These are phyloP conservation scores for Colletotrichum zoysiae DNA, from an alignment of 2,329 filamentous ascomycete species.

Conservation along the genomic window DNA sequence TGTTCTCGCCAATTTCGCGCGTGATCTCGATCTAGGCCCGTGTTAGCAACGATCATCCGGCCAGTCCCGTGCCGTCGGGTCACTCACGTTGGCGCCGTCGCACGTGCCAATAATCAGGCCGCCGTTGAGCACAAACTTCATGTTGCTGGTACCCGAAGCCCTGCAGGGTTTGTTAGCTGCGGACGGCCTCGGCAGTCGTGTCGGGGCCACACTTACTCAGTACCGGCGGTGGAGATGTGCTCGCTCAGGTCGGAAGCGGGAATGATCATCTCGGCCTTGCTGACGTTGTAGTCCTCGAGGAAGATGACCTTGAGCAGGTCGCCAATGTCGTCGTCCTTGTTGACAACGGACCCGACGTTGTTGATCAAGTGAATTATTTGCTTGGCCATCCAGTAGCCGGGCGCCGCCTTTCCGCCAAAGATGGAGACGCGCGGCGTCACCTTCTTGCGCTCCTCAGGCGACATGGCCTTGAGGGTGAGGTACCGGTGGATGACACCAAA, in stretches of 20 bases:
- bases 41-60: conserved; percentile 34
- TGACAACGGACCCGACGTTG: conserved; percentile 88
- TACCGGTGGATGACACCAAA: conserved; percentile 98
- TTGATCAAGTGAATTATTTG: conserved; percentile 98
- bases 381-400: conserved; percentile 99
- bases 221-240: conserved; percentile 98
- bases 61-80: conserved; percentile 35
- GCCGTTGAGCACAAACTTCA: conserved; percentile 99
- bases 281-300: conserved; percentile 98
- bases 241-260: conserved; percentile 97
- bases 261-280: conserved; percentile 97
- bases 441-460: conserved; percentile 86
- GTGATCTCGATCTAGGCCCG: conserved; percentile 87
- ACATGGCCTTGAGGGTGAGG: conserved; percentile 87
- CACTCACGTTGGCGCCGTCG: conserved; percentile 92
- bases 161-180: conserved; percentile 49
- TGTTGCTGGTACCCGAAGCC: conserved; percentile 91
- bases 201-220: conserved; percentile 70
- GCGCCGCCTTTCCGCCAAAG: conserved; percentile 97
- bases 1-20: conserved; percentile 93
- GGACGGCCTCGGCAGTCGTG: not conserved
- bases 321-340: conserved; percentile 91
- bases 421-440: conserved; percentile 90
- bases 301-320: conserved; percentile 98
- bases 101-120: conserved; percentile 98